Base-by-base conservation (phyloP, 805 yeast genomes). In the Teunomyces barrocoloradensis region DNA sequence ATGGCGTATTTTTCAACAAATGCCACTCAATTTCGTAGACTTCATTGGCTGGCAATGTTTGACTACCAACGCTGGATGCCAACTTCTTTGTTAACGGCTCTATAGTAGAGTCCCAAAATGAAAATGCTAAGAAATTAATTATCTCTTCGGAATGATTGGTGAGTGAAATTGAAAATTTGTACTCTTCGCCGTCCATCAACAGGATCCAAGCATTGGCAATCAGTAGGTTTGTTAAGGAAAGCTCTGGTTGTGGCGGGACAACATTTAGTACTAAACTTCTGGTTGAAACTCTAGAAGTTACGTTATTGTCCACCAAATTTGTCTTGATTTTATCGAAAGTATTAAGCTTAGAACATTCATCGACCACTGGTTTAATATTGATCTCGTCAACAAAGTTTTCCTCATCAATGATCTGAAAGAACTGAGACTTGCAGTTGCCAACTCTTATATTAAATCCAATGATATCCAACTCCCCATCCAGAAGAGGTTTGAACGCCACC, bases 171-270 rank as follows among this genome's bases (percentile, higher is more conserved):
- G 73, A 66, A 49, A 87, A 79, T 1, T 60, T 52, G 43, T 72
- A 74, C 35, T 71, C 68, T 55, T 89, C 94, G 6, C 96, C 96
- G 59, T 89, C 96, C 10, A 89, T 64, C 12, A 89, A 64, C 89
- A 88, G 85, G 3, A 85, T 57, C 82, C 88, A 84, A 3, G 81
- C 81, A 54, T 82, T 84, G 17, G 78, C 74, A 11, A 84, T 72
- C 55, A 80, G 77, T 5, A 78, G 66, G 36, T 77, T 73, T 1
- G 78, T 65, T 11, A 84, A 58, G 2, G 79, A 73, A 28, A 89
- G 64, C 4, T 75, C 64, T 0, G 96, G 96, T 55, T 89, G 90
- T 0, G 72, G 63, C 35, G 73, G 66, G 6, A 69, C 61, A 1
- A 68, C 73, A 3, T 51, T 75, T 56, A 47, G 69, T 1, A 58